These are phyloP conservation scores for Malassezia sympodialis DNA, from an alignment of 1,284 basidiomycete genomes.

Conservation along the genomic window DNA sequence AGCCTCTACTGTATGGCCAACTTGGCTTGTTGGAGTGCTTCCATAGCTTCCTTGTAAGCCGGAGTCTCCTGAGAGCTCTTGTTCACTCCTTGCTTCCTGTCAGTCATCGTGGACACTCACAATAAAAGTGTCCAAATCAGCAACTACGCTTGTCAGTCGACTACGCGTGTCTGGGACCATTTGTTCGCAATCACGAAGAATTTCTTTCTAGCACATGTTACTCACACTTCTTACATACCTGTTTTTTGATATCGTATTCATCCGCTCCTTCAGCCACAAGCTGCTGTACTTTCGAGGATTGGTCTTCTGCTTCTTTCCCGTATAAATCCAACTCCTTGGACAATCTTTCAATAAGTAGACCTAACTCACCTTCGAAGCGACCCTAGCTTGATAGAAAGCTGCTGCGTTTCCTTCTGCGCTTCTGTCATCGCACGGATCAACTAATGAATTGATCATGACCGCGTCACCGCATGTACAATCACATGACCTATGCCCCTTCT, in stretches of 20 bases:
- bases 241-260: conserved; percentile 12
- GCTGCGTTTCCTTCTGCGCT: conserved; percentile 16
- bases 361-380: conserved; percentile 19
- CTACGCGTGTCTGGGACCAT: conserved; percentile 15
- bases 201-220: conserved; percentile 6
- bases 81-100: neutral
- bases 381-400: conserved; percentile 26
- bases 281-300: conserved; percentile 1
- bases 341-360: neutral
- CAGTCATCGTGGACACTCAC: conserved; percentile 1
- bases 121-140: conserved; percentile 7
- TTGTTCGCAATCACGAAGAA: conserved; percentile 9
- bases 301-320: conserved; percentile 10
- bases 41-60: neutral
- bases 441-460: conserved; percentile 17
- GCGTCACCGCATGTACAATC: conserved; percentile 11
- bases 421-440: conserved; percentile 24
- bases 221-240: neutral
- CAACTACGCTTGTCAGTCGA: conserved; percentile 5
- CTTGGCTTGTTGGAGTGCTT: neutral
- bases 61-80: neutral
- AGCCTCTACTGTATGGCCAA: neutral
- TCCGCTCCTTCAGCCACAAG: conserved; percentile 1
- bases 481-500: conserved; percentile 1
- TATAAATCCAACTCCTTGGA: conserved; percentile 13